Base-by-base conservation (phyloP, 306 rosid species). In the Cajanus cajan region DNA sequence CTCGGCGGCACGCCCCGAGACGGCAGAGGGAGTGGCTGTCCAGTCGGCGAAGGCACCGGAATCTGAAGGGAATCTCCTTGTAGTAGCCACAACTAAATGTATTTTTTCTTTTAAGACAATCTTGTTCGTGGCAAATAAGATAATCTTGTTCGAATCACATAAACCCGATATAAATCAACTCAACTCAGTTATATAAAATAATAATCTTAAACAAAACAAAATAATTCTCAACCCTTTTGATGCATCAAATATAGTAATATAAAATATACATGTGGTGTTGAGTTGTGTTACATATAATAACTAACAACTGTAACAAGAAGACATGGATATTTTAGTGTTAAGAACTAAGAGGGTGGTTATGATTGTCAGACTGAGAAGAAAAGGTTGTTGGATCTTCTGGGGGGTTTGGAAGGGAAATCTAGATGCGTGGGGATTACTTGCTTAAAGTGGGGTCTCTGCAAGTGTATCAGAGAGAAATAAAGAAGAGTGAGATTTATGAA, bases 1-100 rank as follows among this genome's bases (percentile, higher is more conserved):
- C 72, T 92, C 92, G 1, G 89, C 68, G 18, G 31, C 31, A n/a
- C 85, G 74, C 58, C 79, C 76, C 41, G 85, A 10, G 10, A 61
- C 68, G 67, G 82, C 66, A 44, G 89, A 78, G 24, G 97, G 58
- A 1, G 97, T 62, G 1, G 97, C 86, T 43, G 89, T 91, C 98
- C 98, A 95, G 71, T 92, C 98, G 2, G 95, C 97, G 52, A 92
- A 95, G 24, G 97, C 98, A 33, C 97, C 97, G 39, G 98, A 90
- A 84, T 92, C 98, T 24, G 97, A 94, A 71, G 95, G 89, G 43
- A 90, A 75, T 80, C 97, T 87, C 92, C 97, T 90, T 86, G 97
- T 88, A 86, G 98, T 94, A 92, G 98, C 98, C 98, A 95, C 97
- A 91, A 90, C 97, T 91, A 87, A 61, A 36, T 41, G n/a, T 80